A percentile compares a stretch with the other conserved stretches of the same genome.
These are phyloP conservation scores for Cladosporium sp. DNA, from an alignment of 2,329 filamentous ascomycete species.

Conservation along the genomic window DNA sequence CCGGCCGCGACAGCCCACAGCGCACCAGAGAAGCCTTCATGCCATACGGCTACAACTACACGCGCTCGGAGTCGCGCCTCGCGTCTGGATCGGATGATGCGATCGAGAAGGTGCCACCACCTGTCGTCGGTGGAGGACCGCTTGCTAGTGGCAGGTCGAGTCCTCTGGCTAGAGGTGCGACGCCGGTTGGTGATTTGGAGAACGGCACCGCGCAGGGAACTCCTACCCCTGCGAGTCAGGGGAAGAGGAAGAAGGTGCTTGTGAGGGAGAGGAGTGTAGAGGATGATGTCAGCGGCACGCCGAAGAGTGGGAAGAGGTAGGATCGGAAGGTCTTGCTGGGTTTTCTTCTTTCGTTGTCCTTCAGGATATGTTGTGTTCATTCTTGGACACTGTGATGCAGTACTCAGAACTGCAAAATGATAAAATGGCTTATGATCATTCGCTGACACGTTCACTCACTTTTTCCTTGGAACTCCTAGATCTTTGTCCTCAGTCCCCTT, in stretches of 20 bases:
- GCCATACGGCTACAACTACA: conserved; percentile 32
- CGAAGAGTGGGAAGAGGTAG: neutral
- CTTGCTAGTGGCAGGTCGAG: conserved; percentile 9
- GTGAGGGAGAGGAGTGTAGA: conserved; percentile 20
- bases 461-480: neutral
- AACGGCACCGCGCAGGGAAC: conserved; percentile 14
- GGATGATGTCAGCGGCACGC: neutral
- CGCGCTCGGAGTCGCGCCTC: conserved; percentile 24
- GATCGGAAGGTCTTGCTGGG: neutral
- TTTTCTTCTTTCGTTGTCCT: too few relatives aligned
- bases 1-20: conserved; percentile 24
- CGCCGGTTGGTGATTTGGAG: conserved; percentile 20
- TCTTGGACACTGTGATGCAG: neutral
- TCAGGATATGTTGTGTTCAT: too few relatives aligned
- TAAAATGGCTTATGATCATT: neutral
- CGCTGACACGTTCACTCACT: neutral
- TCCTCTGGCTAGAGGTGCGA: conserved; percentile 23
- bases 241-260: conserved; percentile 20
- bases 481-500: too few relatives aligned
- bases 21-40: conserved; percentile 30
- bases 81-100: conserved; percentile 9
- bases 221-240: neutral
- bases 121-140: neutral
- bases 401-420: neutral
- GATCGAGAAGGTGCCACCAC: conserved; percentile 2